These are phyloP conservation scores for Samsoniella hepiali DNA, from an alignment of 2,329 filamentous ascomycete species.

Conservation along the genomic window DNA sequence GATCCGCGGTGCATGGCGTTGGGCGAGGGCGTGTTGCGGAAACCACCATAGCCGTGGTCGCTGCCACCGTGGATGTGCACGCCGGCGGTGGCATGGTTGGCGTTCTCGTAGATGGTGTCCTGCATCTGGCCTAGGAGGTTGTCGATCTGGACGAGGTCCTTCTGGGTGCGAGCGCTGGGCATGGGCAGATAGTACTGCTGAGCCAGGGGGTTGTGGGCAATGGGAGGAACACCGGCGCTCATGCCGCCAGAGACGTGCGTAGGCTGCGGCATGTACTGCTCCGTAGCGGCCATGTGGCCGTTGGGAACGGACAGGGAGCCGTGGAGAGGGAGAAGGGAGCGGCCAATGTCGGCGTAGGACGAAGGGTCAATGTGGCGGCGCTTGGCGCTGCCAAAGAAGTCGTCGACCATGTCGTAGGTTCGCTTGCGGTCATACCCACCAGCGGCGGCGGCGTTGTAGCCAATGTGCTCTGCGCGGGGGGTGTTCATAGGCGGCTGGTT, in stretches of 20 bases:
- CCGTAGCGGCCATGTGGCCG: constrained; percentile 41
- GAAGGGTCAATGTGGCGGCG: constrained; percentile 83
- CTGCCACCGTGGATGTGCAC: constrained; percentile 66
- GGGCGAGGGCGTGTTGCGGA: constrained; percentile 56
- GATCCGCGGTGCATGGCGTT: constrained; percentile 40
- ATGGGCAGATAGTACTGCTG: constrained; percentile 88
- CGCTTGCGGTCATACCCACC: constrained; percentile 73
- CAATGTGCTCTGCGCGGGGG: constrained; percentile 58
- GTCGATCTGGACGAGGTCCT: constrained; percentile 89
- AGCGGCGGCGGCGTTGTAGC: constrained; percentile 50
- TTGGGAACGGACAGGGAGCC: constrained; percentile 63
- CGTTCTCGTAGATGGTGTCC: constrained; percentile 90
- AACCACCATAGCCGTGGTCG: constrained; percentile 59
- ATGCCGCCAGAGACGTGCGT: constrained; percentile 42
- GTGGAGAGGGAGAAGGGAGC: constrained; percentile 80
- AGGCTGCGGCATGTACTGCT: constrained; percentile 53
- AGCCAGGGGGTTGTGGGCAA: constrained; percentile 53
- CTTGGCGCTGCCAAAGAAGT: constrained; percentile 92
- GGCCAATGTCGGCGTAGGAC: constrained; percentile 88
- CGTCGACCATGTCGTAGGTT: constrained; percentile 82
- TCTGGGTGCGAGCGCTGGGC: constrained; percentile 86
- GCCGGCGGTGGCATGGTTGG: constrained; percentile 75
- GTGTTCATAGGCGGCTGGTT: constrained; percentile 57
- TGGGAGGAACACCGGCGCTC: constrained; percentile 54
- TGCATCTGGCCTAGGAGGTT: constrained; percentile 95